Base-by-base conservation (phyloP, 345 rosid genomes). In the Brassica cretica region DNA sequence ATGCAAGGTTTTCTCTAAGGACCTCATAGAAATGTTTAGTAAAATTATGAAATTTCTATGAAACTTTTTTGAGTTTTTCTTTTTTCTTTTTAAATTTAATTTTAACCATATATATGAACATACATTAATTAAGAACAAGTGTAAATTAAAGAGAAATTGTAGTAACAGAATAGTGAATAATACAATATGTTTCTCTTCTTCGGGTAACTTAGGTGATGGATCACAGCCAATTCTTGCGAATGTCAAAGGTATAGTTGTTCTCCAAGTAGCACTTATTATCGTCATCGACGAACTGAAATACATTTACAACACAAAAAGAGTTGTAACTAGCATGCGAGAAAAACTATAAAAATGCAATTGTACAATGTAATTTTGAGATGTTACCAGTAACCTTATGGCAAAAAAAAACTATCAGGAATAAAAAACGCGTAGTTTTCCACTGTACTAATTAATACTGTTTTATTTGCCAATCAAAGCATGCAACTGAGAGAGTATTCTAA, bases 251-350 rank as follows among this genome's bases (percentile, higher is more conserved):
- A 64, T 88, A 90, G 79, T 87, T 90, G 73, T 88, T 88, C 89
- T 90, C 95, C 86, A 90, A 76, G 84, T 90, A 84, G 85, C 94
- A 88, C 78, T 76, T 88, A 65, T 90, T 82, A 83, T 90, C 94
- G 72, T 90, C 94, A 61, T 90, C 94, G 61, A 88, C 65, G 72
- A 90, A 90, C 94, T 90, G 87, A 68, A 63, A 68, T 12, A 68
- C 8, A 10, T 5, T 46, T 4, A 14, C 8, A 51, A 66, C 29
- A 64, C 68, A 39, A 46, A 61, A 60, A 46, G 53, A 46, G 53
- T 62, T 25, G 27, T 71, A 37, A 27, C 46, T 39, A 39, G 10
- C 46, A 39, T 9, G 46, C 10, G 46, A 39, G 46, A 39, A 9
- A 9, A 9, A 39, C 46, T 10, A 10, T 39, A 8, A 39, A 39